A percentile compares a stretch with the other conserved stretches of the same genome.
phyloP scores from a whole-genome alignment of 139 green algal species.

The Tetraselmis chui region DNA sequence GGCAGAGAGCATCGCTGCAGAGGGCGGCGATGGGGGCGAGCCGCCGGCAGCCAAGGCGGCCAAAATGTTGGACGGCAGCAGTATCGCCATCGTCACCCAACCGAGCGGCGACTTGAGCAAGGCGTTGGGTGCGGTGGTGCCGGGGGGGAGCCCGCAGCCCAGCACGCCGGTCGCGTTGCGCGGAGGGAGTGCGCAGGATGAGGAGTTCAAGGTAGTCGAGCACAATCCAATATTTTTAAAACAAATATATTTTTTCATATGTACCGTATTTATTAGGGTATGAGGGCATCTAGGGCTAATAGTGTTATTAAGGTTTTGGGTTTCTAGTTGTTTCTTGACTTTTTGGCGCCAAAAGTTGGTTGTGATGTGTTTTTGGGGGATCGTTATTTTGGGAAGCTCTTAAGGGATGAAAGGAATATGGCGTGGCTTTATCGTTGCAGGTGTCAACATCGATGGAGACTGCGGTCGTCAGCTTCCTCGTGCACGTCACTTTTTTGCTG shows the following conservation, averaged over 20 bases:
- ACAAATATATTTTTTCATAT: too few relatives aligned
- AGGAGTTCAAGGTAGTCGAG: not conserved
- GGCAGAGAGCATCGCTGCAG: not conserved
- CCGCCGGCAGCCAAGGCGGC: not conserved
- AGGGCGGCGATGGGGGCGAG: not conserved
- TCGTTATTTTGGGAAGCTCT: too few relatives aligned
- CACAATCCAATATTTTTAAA: too few relatives aligned
- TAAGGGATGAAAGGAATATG: too few relatives aligned
- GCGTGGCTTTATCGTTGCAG: too few relatives aligned
- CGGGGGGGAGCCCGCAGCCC: not conserved
- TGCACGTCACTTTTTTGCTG: conserved; percentile 73
- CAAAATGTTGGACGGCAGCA: too few relatives aligned
- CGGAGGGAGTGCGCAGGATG: not conserved
- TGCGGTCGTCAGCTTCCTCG: conserved; percentile 83
- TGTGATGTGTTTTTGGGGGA: too few relatives aligned
- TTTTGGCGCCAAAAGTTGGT: too few relatives aligned
- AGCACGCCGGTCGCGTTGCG: not conserved
- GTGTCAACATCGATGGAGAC: conserved; percentile 58
- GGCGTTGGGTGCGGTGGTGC: not conserved
- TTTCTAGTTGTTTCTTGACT: too few relatives aligned
- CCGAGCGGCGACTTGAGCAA: not conserved
- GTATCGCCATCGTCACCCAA: not conserved
- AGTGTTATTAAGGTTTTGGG: too few relatives aligned
- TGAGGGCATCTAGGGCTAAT: too few relatives aligned
- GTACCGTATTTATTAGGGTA: too few relatives aligned